These are phyloP conservation scores for Silene conica DNA, from an alignment of 148 eudicot species.

Conservation along the genomic window DNA sequence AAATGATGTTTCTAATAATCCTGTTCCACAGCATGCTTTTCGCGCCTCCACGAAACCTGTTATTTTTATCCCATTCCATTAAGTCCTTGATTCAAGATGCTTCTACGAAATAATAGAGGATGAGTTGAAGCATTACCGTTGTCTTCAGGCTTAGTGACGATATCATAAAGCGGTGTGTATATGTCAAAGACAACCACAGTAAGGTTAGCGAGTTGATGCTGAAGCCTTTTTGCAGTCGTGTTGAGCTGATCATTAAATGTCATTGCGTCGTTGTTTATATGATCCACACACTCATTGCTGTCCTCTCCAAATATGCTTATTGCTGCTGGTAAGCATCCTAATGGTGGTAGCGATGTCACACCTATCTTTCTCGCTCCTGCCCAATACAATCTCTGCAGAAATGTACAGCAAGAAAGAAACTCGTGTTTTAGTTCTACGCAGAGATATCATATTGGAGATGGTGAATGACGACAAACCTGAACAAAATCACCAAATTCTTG, in stretches of 20 bases:
- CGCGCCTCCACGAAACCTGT: conserved; percentile 84
- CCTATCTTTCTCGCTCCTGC: conserved; percentile 64
- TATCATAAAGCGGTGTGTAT: conserved; percentile 47
- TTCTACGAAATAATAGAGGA: no score
- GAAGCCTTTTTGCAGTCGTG: conserved; percentile 40
- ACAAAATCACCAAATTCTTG: conserved; percentile 38
- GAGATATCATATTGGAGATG: no score
- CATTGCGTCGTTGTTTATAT: conserved; percentile 46
- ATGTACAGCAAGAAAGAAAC: neutral
- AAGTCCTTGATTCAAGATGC: neutral
- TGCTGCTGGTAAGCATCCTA: conserved; percentile 65
- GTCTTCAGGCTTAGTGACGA: conserved; percentile 46
- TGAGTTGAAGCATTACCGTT: conserved; percentile 33
- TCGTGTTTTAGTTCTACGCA: neutral
- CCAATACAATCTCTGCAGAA: conserved; percentile 44
- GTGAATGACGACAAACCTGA: conserved; percentile 27
- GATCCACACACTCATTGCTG: conserved; percentile 47
- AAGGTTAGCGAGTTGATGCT: conserved; percentile 38
- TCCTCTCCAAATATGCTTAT: conserved; percentile 51
- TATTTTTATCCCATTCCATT: conserved; percentile 4
- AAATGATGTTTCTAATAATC: conserved; percentile 62
- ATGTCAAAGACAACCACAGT: conserved; percentile 56
- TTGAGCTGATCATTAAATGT: conserved; percentile 55
- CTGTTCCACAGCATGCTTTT: conserved; percentile 84
- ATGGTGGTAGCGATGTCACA: conserved; percentile 55